These are phyloP conservation scores for Fusarium brevicatenulatum DNA, from an alignment of 2,329 filamentous ascomycete species.

Conservation along the genomic window DNA sequence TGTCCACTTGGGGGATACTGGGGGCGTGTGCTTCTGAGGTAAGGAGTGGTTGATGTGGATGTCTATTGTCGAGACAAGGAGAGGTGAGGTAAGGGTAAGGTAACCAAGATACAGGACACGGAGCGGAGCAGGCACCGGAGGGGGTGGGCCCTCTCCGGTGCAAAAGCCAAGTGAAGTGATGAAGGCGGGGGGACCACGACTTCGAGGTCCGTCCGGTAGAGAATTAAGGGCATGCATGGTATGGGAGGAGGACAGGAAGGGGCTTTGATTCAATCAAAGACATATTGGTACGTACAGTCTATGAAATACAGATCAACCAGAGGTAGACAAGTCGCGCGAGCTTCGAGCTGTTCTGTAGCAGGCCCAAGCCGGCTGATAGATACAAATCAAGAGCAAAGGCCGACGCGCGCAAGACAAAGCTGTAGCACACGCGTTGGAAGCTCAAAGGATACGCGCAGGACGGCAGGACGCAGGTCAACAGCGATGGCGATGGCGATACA, in stretches of 20 bases:
- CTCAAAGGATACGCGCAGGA: conserved; percentile 32
- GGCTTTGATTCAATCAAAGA: conserved; percentile 10
- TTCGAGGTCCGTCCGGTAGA: conserved; percentile 21
- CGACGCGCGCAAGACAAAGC: conserved; percentile 29
- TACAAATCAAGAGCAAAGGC: conserved; percentile 28
- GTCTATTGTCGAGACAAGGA: conserved; percentile 24
- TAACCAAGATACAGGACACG: conserved; percentile 16
- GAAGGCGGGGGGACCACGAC: conserved; percentile 20
- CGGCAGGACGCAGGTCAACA: conserved; percentile 22
- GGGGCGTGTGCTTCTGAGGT: conserved; percentile 40
- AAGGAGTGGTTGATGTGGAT: conserved; percentile 39
- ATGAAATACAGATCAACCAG: conserved; percentile 20
- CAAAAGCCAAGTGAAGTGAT: conserved; percentile 17
- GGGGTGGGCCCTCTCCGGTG: conserved; percentile 37
- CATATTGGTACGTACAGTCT: conserved; percentile 27
- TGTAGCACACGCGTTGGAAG: conserved; percentile 36
- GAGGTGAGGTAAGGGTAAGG: conserved; percentile 23
- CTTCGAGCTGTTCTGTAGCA: conserved; percentile 25
- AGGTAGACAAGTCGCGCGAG: conserved; percentile 36
- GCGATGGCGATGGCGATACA: not conserved
- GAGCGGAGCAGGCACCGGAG: conserved; percentile 37
- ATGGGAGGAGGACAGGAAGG: not conserved
- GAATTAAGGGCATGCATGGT: not conserved
- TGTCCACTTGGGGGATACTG: conserved; percentile 35
- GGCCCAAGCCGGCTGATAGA: conserved; percentile 25